These are phyloP conservation scores for Saccharum spontaneum DNA, from an alignment of 176 grass and related monocot species.

Conservation along the genomic window DNA sequence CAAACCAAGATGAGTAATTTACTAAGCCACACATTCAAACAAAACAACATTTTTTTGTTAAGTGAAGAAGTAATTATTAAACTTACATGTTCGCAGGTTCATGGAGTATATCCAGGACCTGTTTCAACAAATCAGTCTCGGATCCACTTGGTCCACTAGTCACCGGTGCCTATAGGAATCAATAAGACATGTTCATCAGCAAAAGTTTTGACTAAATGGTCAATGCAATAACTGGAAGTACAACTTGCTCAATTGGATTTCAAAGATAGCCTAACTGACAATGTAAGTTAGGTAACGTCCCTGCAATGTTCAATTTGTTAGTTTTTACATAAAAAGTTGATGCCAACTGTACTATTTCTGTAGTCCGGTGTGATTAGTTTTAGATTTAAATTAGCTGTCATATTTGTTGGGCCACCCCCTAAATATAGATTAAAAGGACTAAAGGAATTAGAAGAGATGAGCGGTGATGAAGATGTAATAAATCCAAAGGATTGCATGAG, in stretches of 20 bases:
- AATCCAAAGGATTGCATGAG: no score
- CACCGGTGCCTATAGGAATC: slow-evolving; percentile 27
- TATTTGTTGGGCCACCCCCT: no score
- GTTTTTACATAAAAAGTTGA: background rate
- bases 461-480: no score
- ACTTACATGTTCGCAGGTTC: slow-evolving; percentile 78
- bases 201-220: background rate
- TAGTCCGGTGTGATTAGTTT: no score
- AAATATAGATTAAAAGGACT: no score
- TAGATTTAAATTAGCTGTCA: no score
- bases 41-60: background rate
- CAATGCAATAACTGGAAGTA: slow-evolving; percentile 7
- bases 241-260: slow-evolving; percentile 59
- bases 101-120: slow-evolving; percentile 65
- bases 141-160: slow-evolving; percentile 37
- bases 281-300: no score
- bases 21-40: background rate
- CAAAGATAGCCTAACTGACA: background rate
- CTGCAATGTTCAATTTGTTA: background rate
- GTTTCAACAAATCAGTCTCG: slow-evolving; percentile 45
- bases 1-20: background rate
- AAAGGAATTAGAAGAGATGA: no score
- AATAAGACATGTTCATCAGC: background rate
- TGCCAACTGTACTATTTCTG: background rate
- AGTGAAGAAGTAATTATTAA: background rate